Conservation (phyloP, 495 filamentous ascomycete genomes). For the Sabuloglossum arenarium region DNA sequence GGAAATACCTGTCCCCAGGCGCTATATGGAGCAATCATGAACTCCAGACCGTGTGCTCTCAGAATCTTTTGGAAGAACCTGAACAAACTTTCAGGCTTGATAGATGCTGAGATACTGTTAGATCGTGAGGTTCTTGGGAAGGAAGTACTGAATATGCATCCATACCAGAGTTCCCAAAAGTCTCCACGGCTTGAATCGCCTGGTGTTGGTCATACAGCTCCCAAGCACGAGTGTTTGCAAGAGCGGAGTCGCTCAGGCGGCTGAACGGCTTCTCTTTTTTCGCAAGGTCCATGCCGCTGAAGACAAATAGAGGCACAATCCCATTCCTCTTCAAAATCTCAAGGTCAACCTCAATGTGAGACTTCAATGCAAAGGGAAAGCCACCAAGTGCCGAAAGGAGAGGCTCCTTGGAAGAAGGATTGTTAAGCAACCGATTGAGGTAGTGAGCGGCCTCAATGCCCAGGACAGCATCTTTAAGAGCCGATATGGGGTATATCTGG, state of each 20-base stretch:
- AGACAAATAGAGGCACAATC: conserved; percentile 63
- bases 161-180: conserved; percentile 68
- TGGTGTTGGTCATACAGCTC: conserved; percentile 62
- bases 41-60: conserved; percentile 43
- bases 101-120: conserved; percentile 23
- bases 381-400: conserved; percentile 80
- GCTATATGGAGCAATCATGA: conserved; percentile 75
- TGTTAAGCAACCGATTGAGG: conserved; percentile 50
- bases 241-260: conserved; percentile 12
- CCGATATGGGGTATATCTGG: conserved; percentile 34
- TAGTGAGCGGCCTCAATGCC: conserved; percentile 86
- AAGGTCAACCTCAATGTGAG: conserved; percentile 53
- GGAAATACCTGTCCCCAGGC: conserved; percentile 61
- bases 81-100: conserved; percentile 38
- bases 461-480: conserved; percentile 48
- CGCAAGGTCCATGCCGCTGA: conserved; percentile 62
- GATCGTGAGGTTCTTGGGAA: neutral
- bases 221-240: conserved; percentile 44
- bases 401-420: conserved; percentile 51
- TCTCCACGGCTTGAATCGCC: conserved; percentile 54
- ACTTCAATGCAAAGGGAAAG: conserved; percentile 53
- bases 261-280: conserved; percentile 35
- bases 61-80: conserved; percentile 57
- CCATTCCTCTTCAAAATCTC: conserved; percentile 38
- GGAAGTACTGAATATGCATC: neutral